Evolutionary conservation across 257 asterid species (phyloP), one percentile per base, ranked within the genome.

Genomic region (Linderniella brevidens): DNA sequence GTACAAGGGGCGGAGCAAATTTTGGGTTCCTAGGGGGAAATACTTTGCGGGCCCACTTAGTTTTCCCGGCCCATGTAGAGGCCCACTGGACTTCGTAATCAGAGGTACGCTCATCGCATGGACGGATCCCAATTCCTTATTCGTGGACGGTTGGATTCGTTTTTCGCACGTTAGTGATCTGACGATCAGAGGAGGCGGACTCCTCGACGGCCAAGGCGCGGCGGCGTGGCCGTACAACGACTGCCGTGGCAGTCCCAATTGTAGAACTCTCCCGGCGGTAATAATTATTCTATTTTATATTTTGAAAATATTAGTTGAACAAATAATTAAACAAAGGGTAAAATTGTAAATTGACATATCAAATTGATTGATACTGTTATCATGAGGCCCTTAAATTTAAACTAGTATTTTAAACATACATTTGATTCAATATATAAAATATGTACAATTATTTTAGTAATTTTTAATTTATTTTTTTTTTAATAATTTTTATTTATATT

Each of bases 181-280:
- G 50, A 59, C 64, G 9, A 65, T 80, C 16, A 49, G 47, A 12
- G 92, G 86, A 0, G 76, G 80, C n/a, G 86, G 92, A 1, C 1
- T 11, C 40, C 56, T 76, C 56, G 83, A 80, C 14, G 92, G 86
- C 20, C 75, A 71, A 52, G 92, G 92, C 8, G 54, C 18, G 4
- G 42, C 46, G 0, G 92, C 78, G 2, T 80, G 92, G 86, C 64
- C 51, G 11, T 69, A 64, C 14, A 76, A 76, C 11, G 78, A 80
- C 70, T 76, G 92, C 67, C 8, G 16, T n/a, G 47, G 3, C 9
- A 73, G 65, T 46, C n/a, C 43, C 11, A 17, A 65, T 0, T 77
- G 86, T 71, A 39, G 20, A 54, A 50, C 68, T 48, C 81, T 77
- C 13, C 82, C 82, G 1, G 61, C 41, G 8, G 84, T 75, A n/a